phyloP scores from a whole-genome alignment of 495 filamentous ascomycete species.

The Trichoderma gamsii region DNA sequence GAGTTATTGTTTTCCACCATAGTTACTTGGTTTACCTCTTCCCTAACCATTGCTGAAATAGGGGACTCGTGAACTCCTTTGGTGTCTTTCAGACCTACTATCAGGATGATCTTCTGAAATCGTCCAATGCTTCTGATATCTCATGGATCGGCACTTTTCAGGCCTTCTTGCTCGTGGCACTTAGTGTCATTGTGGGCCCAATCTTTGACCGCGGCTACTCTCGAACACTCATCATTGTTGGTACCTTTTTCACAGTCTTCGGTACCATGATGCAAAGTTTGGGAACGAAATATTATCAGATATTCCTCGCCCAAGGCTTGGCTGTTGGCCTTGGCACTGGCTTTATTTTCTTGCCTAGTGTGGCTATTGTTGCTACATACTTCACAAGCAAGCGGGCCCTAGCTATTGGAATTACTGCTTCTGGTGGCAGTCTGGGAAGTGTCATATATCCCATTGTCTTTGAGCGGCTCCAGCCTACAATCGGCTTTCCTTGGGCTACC shows the following conservation, averaged over 20 bases:
- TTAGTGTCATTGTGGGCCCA: slow-evolving; percentile 40
- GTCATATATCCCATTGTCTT: slow-evolving; percentile 62
- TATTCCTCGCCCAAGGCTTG: slow-evolving; percentile 50
- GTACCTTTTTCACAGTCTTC: slow-evolving; percentile 57
- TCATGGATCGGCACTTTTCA: slow-evolving; percentile 49
- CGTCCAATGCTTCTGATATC: slow-evolving; percentile 44
- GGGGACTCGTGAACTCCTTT: slow-evolving; percentile 57
- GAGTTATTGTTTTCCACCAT: not conserved
- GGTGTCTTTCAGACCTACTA: slow-evolving; percentile 59
- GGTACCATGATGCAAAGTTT: slow-evolving; percentile 65
- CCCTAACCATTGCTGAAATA: not conserved
- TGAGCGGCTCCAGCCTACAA: slow-evolving; percentile 43
- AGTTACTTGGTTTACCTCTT: not conserved
- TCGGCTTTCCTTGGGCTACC: slow-evolving; percentile 63
- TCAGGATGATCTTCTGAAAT: slow-evolving; percentile 38
- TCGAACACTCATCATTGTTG: slow-evolving; percentile 42
- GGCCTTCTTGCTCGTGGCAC: slow-evolving; percentile 40
- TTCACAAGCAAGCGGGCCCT: slow-evolving; percentile 57
- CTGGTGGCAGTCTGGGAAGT: slow-evolving; percentile 55
- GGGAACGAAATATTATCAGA: slow-evolving; percentile 51
- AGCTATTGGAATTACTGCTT: slow-evolving; percentile 55
- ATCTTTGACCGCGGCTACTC: slow-evolving; percentile 30
- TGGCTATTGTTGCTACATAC: slow-evolving; percentile 34
- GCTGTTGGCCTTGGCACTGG: slow-evolving; percentile 30
- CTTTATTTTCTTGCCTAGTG: slow-evolving; percentile 32